Base-by-base conservation (phyloP, 2,329 filamentous ascomycete species). In the Monosporascus sp. region DNA sequence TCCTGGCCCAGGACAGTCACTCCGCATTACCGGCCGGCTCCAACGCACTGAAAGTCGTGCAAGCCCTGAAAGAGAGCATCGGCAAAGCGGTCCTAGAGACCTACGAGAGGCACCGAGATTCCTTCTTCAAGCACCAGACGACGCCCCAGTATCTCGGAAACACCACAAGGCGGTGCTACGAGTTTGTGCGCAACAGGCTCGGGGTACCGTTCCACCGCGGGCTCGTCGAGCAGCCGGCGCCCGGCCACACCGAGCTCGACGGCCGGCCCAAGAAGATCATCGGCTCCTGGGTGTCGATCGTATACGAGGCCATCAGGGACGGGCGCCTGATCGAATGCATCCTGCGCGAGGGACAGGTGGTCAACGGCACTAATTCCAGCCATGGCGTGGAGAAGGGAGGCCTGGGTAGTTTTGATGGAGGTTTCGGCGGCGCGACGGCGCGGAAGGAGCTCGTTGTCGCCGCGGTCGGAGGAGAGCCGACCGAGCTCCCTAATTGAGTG, bases 141-240 rank as follows among this genome's bases (percentile, higher is more conserved):
- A 62, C 60, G 5, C n/a, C 40, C 2, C 49, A 50, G 44, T 50
- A 58, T 14, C 56, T 62, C 2, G 58, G 58, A 5, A 55, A 57
- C 24, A 58, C 50, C 17, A 52, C 55, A 3, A 52, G 53, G 41
- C 53, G 51, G 14, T 35, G 58, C 43, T 62, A 61, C 18, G 35
- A 55, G 11, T 59, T 53, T 26, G 60, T 62, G 17, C 58, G 59
- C 26, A n/a, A 58, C 11, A 50, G 48, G n/a, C 59, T 62, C 14
- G 44, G 48, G 8, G 60, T 62, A n/a, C 60, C 60, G 7, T 61
- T 62, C 57, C 58, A 62, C 45, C 59, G 58, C 26, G 60, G 60
- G 28, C 55, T 58, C 40, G 46, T 56, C 28, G 60, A 62, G 46
- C 60, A 62, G 35, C 60, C 60, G 20, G 58, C 53, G 3, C 46